phyloP scores from a whole-genome alignment of 2,329 filamentous ascomycete species.

The Tolypocladium album region DNA sequence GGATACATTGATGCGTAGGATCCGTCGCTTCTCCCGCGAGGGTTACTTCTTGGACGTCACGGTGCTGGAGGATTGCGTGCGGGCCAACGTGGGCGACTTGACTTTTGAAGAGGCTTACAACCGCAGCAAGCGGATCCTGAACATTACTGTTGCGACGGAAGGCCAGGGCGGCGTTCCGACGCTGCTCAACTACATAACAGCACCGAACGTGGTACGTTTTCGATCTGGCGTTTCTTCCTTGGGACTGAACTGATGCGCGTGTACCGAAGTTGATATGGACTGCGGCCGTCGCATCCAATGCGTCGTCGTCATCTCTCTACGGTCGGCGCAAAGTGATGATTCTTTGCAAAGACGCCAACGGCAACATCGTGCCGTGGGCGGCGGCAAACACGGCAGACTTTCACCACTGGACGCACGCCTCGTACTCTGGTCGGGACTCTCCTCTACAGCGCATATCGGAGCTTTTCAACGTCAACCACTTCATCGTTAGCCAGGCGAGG shows the following conservation, averaged over 20 bases:
- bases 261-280: slow-evolving; percentile 60
- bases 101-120: slow-evolving; percentile 91
- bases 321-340: slow-evolving; percentile 53
- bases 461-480: slow-evolving; percentile 90
- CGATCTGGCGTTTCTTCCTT: neutral
- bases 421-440: slow-evolving; percentile 53
- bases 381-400: slow-evolving; percentile 51
- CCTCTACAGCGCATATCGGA: slow-evolving; percentile 63
- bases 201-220: slow-evolving; percentile 73
- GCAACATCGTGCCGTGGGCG: slow-evolving; percentile 64
- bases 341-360: slow-evolving; percentile 67
- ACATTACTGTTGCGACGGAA: slow-evolving; percentile 79
- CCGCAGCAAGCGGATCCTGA: slow-evolving; percentile 74
- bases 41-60: slow-evolving; percentile 78
- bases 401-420: slow-evolving; percentile 56
- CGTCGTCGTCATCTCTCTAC: slow-evolving; percentile 53
- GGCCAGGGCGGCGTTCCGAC: slow-evolving; percentile 68
- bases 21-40: slow-evolving; percentile 58
- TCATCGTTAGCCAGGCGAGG: slow-evolving; percentile 84
- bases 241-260: slow-evolving; percentile 1
- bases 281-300: slow-evolving; percentile 67
- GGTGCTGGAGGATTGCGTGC: slow-evolving; percentile 74
- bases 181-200: slow-evolving; percentile 83
- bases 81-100: slow-evolving; percentile 74
- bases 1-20: slow-evolving; percentile 54